Evolutionary conservation across 805 yeast genomes (phyloP), one percentile per base, ranked within the genome.

Genomic region (Candida stauntonica): DNA sequence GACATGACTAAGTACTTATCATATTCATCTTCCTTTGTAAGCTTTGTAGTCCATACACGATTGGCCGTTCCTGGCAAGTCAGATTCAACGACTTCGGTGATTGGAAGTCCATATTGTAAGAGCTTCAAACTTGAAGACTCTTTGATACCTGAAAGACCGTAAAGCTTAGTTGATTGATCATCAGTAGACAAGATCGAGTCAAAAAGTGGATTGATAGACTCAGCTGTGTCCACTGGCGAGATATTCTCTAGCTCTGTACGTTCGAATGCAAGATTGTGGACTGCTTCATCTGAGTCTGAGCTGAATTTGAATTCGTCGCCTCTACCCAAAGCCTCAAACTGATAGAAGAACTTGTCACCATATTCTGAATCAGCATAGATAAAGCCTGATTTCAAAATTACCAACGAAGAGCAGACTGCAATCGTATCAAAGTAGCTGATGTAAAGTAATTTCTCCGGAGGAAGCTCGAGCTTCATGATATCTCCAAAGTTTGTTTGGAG

Each of bases 401-500:
- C 64, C 11, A 91, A 50, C 5, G 70, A 55, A 16, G 67, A 65
- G 18, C 84, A 72, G 1, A 71, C 57, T 2, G 88, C 84, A 26
- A 86, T 68, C 0, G 95, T 72, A 54, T 86, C 96, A 59, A 91
- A 89, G 52, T 83, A 88, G 13, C 75, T 66, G 12, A 83, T 67
- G n/a, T 65, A 55, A 8, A 82, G 53, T 2, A 60, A 60, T 11
- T 60, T 64, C 33, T 72, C 70, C 13, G 65, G 64, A 19, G 69
- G 72, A 7, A 80, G 55, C 15, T 75, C 72, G 4, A 86, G 65
- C 55, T 86, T 88, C 63, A 78, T 84, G 4, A 86, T 40, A 54
- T 86, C 96, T 15, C 97, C 97, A 13, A 62, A 54, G 26, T 77
- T 67, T 12, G 77, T 72, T 55, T 93, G 98, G 1, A 85, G 48